Conservation (phyloP, 441 rosid species). For the Pelargonium myrrhifolium region DNA sequence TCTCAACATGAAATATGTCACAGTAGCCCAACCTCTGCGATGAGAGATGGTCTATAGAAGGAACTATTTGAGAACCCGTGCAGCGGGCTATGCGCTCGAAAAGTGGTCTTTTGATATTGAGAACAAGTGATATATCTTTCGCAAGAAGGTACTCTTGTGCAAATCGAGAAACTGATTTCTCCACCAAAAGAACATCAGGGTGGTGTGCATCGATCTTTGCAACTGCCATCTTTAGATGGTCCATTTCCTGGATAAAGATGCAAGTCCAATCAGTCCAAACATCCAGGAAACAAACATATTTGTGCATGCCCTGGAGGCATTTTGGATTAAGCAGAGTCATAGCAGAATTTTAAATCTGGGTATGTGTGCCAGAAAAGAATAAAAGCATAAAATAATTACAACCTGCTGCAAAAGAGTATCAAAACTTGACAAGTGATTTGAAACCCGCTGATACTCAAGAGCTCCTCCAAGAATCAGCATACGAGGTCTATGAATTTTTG, state of each 20-base stretch:
- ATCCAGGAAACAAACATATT: slow-evolving; percentile 11
- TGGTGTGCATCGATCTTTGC: slow-evolving; percentile 83
- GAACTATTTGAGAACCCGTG: slow-evolving; percentile 88
- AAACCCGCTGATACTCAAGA: slow-evolving; percentile 94
- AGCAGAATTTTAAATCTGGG: neutral
- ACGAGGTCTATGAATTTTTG: slow-evolving; percentile 81
- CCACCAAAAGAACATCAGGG: slow-evolving; percentile 86
- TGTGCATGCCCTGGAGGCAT: slow-evolving; percentile 4
- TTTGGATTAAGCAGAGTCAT: slow-evolving; percentile 1
- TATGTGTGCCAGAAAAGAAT: slow-evolving; percentile 16
- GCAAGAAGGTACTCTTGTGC: slow-evolving; percentile 92
- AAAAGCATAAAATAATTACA: slow-evolving; percentile 24
- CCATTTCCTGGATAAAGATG: slow-evolving; percentile 70
- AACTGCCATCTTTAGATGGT: slow-evolving; percentile 97
- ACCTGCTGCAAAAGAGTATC: slow-evolving; percentile 98
- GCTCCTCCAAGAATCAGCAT: slow-evolving; percentile 88
- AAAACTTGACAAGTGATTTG: slow-evolving; percentile 82
- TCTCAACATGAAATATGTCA: slow-evolving; percentile 79
- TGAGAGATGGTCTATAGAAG: slow-evolving; percentile 90
- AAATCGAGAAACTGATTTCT: slow-evolving; percentile 90
- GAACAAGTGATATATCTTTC: slow-evolving; percentile 86
- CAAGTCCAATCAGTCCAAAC: slow-evolving; percentile 18
- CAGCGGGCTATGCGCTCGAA: slow-evolving; percentile 90
- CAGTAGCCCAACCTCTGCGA: slow-evolving; percentile 82
- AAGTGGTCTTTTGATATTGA: slow-evolving; percentile 83